A percentile compares a stretch with the other conserved stretches of the same genome.
Evolutionary conservation across 1,284 basidiomycete genomes (phyloP).

Genomic region (Ceratobasidium papillatum): DNA sequence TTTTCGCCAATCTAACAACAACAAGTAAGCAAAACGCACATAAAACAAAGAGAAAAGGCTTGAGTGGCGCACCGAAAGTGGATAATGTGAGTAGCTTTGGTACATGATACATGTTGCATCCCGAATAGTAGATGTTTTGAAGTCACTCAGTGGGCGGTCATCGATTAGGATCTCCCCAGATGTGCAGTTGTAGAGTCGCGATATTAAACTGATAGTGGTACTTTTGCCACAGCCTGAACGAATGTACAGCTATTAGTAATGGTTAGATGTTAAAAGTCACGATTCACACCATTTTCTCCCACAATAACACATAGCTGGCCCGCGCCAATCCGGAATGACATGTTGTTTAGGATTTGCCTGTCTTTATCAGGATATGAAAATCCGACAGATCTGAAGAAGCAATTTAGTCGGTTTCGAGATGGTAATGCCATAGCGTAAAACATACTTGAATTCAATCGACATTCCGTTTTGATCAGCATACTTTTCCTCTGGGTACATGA

Average conservation of each 20-base stretch:
- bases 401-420: not conserved
- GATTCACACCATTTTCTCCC: slow-evolving; percentile 39
- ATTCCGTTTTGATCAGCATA: slow-evolving; percentile 24
- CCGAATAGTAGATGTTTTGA: slow-evolving; percentile 29
- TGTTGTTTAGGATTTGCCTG: slow-evolving; percentile 1
- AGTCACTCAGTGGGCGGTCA: slow-evolving; percentile 33
- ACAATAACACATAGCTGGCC: slow-evolving; percentile 44
- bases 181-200: slow-evolving; percentile 40
- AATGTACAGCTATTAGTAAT: too few species aligned
- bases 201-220: slow-evolving; percentile 40
- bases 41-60: too few species aligned
- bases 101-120: slow-evolving; percentile 41
- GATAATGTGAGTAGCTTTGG: not conserved
- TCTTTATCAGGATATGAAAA: slow-evolving; percentile 37
- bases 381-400: slow-evolving; percentile 19
- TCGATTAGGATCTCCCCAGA: slow-evolving; percentile 42
- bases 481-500: slow-evolving; percentile 36
- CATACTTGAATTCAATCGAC: slow-evolving; percentile 43
- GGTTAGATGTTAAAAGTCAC: not conserved
- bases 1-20: slow-evolving; percentile 40
- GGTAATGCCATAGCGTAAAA: not conserved
- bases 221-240: slow-evolving; percentile 41
- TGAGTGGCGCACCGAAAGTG: too few species aligned
- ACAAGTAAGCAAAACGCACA: not conserved
- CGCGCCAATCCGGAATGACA: slow-evolving; percentile 38